Percentiles rank a stretch among this genome's conserved stretches.
Evolutionary conservation across 345 rosid genomes (phyloP).

Genomic region (Capsella bursapastoris): DNA sequence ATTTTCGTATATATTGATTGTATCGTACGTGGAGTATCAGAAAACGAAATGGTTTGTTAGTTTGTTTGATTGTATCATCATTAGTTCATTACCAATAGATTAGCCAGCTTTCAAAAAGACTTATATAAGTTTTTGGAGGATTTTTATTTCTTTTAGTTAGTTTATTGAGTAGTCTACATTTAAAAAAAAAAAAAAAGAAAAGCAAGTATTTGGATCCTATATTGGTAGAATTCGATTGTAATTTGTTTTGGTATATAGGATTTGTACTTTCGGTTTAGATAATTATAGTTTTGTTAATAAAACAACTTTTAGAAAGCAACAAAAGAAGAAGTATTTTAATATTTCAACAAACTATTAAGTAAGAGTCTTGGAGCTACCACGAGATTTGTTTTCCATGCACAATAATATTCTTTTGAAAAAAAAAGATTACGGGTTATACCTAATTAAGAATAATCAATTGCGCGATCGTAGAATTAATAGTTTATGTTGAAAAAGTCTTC

Average conservation of each 20-base stretch:
- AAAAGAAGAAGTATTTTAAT: background rate
- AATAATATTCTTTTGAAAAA: background rate
- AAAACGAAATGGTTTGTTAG: background rate
- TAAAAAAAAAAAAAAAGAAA: too few species aligned
- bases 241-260: too few species aligned
- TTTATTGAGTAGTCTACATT: too few species aligned
- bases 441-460: constrained; percentile 9
- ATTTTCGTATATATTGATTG: background rate
- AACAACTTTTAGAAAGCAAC: background rate
- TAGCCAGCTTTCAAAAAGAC: too few species aligned
- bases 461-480: constrained; percentile 17
- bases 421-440: constrained; percentile 14
- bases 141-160: too few species aligned
- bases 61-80: too few species aligned
- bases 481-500: constrained; percentile 29
- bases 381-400: constrained; percentile 30
- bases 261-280: background rate
- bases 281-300: background rate
- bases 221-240: too few species aligned
- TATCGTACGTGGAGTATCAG: background rate
- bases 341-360: background rate
- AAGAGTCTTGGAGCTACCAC: constrained; percentile 12
- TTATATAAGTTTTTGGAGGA: too few species aligned
- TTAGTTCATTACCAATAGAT: too few species aligned
- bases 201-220: too few species aligned